These are phyloP conservation scores for Cadophora malorum DNA, from an alignment of 2,329 filamentous ascomycete species.

Conservation along the genomic window DNA sequence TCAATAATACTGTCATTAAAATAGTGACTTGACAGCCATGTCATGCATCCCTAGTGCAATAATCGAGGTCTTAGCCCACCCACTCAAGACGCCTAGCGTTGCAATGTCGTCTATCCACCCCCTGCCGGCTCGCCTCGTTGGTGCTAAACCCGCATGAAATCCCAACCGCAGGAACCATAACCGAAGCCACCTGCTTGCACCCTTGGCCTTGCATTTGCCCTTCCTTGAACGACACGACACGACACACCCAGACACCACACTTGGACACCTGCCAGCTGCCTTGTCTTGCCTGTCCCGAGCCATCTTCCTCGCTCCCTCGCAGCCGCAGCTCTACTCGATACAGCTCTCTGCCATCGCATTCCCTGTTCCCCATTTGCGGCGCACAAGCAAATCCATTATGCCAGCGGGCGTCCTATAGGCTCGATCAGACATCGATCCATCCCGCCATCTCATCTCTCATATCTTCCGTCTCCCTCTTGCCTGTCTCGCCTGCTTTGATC, in stretches of 20 bases:
- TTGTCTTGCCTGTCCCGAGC: constrained; percentile 12
- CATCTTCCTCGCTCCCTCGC: not conserved
- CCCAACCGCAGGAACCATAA: constrained; percentile 7
- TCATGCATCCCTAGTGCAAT: not conserved
- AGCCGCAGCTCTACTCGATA: constrained; percentile 13
- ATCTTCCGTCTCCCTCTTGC: constrained; percentile 9
- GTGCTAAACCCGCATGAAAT: constrained; percentile 11
- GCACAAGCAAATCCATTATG: constrained; percentile 15
- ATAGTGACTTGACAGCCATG: not conserved
- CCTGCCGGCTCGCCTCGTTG: constrained; percentile 8
- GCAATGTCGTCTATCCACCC: not conserved
- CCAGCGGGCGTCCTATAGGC: constrained; percentile 15
- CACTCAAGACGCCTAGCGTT: not conserved
- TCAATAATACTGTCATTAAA: not conserved
- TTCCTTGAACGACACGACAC: constrained; percentile 16
- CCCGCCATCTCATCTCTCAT: constrained; percentile 21
- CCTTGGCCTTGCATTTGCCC: constrained; percentile 2
- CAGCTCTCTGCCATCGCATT: constrained; percentile 3
- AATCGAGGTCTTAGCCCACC: not conserved
- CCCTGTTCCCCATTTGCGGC: constrained; percentile 1
- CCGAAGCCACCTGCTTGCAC: not conserved
- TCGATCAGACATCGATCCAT: constrained; percentile 7
- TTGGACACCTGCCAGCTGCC: constrained; percentile 3
- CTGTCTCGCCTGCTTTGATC: not conserved
- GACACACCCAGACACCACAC: not conserved